These are phyloP conservation scores for Lipomyces lipofer DNA, from an alignment of 805 yeast species.

Conservation along the genomic window DNA sequence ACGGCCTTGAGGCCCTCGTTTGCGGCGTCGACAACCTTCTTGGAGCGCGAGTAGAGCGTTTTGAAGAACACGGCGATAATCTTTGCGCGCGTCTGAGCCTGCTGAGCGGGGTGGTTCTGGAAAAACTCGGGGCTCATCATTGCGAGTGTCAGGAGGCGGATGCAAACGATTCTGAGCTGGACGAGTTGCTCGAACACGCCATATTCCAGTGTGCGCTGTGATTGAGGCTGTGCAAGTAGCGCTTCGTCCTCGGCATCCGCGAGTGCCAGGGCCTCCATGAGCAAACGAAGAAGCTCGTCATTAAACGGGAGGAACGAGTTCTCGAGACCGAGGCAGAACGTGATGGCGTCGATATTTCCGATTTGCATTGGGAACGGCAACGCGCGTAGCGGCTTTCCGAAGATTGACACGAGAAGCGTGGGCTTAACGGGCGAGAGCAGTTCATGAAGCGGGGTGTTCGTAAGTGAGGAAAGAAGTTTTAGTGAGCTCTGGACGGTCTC, in stretches of 20 bases:
- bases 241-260: constrained; percentile 99
- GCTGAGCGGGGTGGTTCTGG: constrained; percentile 58
- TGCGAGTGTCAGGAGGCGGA: constrained; percentile 77
- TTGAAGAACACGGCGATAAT: constrained; percentile 93
- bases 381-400: constrained; percentile 95
- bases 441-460: constrained; percentile 66
- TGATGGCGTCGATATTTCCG: constrained; percentile 96
- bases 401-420: constrained; percentile 84
- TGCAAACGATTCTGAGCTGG: constrained; percentile 86
- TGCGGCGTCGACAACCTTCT: constrained; percentile 89
- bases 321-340: constrained; percentile 80
- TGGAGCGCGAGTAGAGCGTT: constrained; percentile 80
- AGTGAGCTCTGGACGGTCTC: constrained; percentile 76
- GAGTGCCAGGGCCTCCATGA: constrained; percentile 86
- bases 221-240: constrained; percentile 63
- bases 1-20: constrained; percentile 83
- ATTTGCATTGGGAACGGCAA: constrained; percentile 98
- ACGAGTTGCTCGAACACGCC: constrained; percentile 86
- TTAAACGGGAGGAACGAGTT: constrained; percentile 80
- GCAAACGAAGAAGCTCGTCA: constrained; percentile 81
- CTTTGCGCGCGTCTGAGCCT: constrained; percentile 63
- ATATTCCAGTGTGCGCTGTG: constrained; percentile 77
- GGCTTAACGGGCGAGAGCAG: constrained; percentile 82
- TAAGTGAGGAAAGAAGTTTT: constrained; percentile 64
- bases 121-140: constrained; percentile 82